phyloP scores from a whole-genome alignment of 176 grass and related monocot genomes.

The Puya raimondii region DNA sequence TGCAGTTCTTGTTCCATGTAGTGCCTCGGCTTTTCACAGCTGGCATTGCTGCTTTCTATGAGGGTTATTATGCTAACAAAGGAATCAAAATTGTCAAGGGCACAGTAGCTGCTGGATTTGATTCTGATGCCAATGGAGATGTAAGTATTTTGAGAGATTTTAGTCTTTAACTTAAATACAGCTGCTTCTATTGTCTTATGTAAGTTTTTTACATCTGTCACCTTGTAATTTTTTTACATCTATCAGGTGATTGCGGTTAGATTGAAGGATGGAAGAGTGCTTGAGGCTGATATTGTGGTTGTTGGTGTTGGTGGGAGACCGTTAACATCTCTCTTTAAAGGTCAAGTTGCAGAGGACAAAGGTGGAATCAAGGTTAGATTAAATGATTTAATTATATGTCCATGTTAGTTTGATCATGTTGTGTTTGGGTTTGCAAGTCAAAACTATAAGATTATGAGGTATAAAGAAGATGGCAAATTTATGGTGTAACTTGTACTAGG shows the following conservation, averaged over 20 bases:
- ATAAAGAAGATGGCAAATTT: not conserved
- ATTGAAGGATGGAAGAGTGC: slow-evolving; percentile 70
- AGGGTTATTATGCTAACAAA: slow-evolving; percentile 91
- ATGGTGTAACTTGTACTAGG: not conserved
- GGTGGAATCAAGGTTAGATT: slow-evolving; percentile 89
- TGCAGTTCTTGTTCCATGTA: slow-evolving; percentile 30
- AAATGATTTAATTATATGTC: not conserved
- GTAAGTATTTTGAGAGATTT: slow-evolving; percentile 37
- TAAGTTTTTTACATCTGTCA: not conserved
- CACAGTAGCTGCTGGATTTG: slow-evolving; percentile 75
- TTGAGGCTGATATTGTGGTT: slow-evolving; percentile 83
- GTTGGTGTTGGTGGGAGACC: slow-evolving; percentile 88
- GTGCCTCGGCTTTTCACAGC: slow-evolving; percentile 91
- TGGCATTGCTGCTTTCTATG: slow-evolving; percentile 79
- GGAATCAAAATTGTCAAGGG: slow-evolving; percentile 83
- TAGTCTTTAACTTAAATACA: not conserved
- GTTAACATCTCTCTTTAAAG: slow-evolving; percentile 71
- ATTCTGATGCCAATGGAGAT: slow-evolving; percentile 64
- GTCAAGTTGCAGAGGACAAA: slow-evolving; percentile 82
- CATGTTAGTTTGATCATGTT: too few species aligned
- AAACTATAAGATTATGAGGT: not conserved
- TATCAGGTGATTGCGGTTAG: slow-evolving; percentile 67
- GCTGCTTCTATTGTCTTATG: not conserved
- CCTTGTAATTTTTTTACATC: slow-evolving; percentile 8
- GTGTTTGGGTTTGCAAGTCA: too few species aligned